phyloP scores from a whole-genome alignment of 1,284 basidiomycete species.

The Mycosarcoma maydis region DNA sequence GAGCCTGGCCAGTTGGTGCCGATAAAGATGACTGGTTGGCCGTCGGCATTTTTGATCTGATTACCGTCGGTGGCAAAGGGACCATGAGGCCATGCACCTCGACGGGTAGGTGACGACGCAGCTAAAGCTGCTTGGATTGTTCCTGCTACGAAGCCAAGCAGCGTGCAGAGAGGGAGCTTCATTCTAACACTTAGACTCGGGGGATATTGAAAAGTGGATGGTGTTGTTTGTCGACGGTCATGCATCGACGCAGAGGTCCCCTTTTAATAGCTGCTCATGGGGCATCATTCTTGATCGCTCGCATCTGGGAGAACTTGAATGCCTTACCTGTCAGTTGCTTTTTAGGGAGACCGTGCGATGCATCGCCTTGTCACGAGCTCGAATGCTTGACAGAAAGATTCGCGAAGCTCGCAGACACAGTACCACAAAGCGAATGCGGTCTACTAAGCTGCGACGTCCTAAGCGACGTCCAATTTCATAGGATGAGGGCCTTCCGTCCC shows the following conservation, averaged over 20 bases:
- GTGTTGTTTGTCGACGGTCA: no score
- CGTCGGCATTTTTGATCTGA: conserved; percentile 38
- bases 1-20: conserved; percentile 45
- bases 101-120: conserved; percentile 11
- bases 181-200: conserved; percentile 15
- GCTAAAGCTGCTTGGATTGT: conserved; percentile 16
- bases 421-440: background rate
- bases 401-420: no score
- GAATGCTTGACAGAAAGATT: background rate
- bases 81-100: conserved; percentile 31
- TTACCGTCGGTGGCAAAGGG: conserved; percentile 29
- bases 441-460: background rate
- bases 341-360: no score
- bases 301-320: no score
- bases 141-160: conserved; percentile 15
- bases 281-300: no score
- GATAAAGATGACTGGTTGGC: conserved; percentile 27
- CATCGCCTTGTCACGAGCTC: background rate
- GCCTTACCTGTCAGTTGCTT: no score
- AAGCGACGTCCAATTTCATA: background rate
- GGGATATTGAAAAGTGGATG: background rate
- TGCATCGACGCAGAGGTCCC: no score
- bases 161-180: conserved; percentile 23
- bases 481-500: no score
- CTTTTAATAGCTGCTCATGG: no score